Evolutionary conservation across 805 yeast species (phyloP).

Genomic region (Lachancea sp.): DNA sequence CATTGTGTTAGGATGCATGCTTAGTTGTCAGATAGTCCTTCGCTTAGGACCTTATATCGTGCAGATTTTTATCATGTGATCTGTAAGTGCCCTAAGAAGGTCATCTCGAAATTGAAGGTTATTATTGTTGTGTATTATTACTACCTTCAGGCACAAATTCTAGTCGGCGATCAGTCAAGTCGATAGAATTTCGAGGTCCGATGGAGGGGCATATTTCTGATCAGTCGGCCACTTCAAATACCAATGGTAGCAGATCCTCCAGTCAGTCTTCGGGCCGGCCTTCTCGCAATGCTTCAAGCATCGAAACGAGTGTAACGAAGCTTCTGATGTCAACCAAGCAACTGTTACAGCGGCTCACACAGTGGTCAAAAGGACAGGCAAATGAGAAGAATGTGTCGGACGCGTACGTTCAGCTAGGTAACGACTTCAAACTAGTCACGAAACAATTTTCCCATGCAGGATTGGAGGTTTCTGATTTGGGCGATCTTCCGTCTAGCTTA

Average conservation of each 20-base stretch:
- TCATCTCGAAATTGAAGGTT: background rate
- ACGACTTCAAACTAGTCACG: slow-evolving; percentile 83
- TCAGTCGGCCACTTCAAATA: background rate
- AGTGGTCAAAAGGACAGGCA: slow-evolving; percentile 82
- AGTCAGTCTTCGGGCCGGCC: slow-evolving; percentile 7
- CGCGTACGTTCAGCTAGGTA: slow-evolving; percentile 86
- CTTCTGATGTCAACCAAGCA: slow-evolving; percentile 84
- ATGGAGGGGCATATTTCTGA: background rate
- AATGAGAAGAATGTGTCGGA: slow-evolving; percentile 81
- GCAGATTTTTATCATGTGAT: too few species aligned
- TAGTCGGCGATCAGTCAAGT: background rate
- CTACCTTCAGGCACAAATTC: background rate
- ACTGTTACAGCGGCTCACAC: slow-evolving; percentile 74
- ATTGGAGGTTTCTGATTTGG: slow-evolving; percentile 73
- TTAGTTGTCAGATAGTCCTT: too few species aligned
- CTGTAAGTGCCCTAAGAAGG: background rate
- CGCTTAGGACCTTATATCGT: too few species aligned
- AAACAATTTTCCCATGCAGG: slow-evolving; percentile 75
- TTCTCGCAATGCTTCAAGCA: slow-evolving; percentile 35
- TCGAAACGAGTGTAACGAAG: slow-evolving; percentile 72
- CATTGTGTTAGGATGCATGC: too few species aligned
- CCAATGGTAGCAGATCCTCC: slow-evolving; percentile 1
- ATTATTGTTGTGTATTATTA: slow-evolving; percentile 7
- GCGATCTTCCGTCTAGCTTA: slow-evolving; percentile 82
- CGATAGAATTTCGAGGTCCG: background rate